Conservation (phyloP, 805 yeast genomes). For the Metschnikowia anglica region DNA sequence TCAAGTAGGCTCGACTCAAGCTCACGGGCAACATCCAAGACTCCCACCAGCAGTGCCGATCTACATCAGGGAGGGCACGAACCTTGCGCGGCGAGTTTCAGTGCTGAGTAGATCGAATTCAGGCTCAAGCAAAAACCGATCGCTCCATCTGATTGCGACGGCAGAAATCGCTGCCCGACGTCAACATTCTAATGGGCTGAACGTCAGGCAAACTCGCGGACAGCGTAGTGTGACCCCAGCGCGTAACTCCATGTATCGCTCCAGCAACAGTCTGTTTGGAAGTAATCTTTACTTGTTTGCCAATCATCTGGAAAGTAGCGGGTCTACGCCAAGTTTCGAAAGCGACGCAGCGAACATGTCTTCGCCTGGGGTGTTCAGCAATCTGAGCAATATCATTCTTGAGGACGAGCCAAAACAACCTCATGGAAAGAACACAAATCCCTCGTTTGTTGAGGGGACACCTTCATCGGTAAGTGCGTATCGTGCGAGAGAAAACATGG, state of each 20-base stretch:
- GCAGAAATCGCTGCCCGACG: slow-evolving; percentile 4
- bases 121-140: background rate
- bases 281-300: slow-evolving; percentile 5
- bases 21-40: background rate
- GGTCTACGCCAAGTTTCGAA: slow-evolving; percentile 2
- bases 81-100: slow-evolving; percentile 10
- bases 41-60: slow-evolving; percentile 10
- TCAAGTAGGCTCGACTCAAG: background rate
- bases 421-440: background rate
- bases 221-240: background rate
- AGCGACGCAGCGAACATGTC: background rate
- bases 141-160: slow-evolving; percentile 1
- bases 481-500: background rate
- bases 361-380: slow-evolving; percentile 7
- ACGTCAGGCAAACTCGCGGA: background rate
- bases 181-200: background rate
- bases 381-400: background rate
- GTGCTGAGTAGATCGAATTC: slow-evolving; percentile 1
- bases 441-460: background rate
- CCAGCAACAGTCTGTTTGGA: slow-evolving; percentile 4
- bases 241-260: background rate
- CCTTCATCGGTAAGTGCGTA: no score
- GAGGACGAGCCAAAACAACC: background rate
- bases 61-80: slow-evolving; percentile 11
- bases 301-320: slow-evolving; percentile 4